Conservation (phyloP, 2,329 filamentous ascomycete species). For the Seiridium unicorne region DNA sequence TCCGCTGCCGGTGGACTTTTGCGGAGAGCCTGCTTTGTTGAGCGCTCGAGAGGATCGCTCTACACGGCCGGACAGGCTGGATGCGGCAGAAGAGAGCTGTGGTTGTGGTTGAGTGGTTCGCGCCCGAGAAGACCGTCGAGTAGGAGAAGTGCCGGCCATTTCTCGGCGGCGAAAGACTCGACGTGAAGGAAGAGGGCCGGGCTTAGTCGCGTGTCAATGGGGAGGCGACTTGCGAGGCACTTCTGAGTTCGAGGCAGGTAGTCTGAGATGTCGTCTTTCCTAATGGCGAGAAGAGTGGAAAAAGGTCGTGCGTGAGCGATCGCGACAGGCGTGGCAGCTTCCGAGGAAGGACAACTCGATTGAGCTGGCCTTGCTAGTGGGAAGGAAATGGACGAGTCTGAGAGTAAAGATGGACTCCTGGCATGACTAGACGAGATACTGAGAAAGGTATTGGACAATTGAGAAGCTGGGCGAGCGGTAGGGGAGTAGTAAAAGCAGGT, state of each 20-base stretch:
- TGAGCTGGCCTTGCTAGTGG: not conserved
- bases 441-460: not conserved
- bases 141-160: conserved; percentile 56
- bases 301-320: conserved; percentile 2
- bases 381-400: not conserved
- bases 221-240: not conserved
- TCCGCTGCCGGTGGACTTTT: conserved; percentile 72
- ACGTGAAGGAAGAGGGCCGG: not conserved
- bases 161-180: conserved; percentile 19
- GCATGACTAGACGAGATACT: not conserved
- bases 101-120: conserved; percentile 74
- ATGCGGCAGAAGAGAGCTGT: conserved; percentile 76
- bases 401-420: not conserved
- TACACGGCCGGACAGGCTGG: conserved; percentile 71
- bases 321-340: not conserved
- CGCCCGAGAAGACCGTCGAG: conserved; percentile 89
- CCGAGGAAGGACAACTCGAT: not conserved
- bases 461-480: not conserved
- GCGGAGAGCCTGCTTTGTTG: conserved; percentile 70
- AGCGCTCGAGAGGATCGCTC: conserved; percentile 73
- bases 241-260: not conserved
- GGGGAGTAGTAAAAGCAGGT: not conserved
- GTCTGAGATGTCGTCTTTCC: not conserved
- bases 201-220: not conserved
- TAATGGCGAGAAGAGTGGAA: not conserved